Percentiles rank a stretch among this genome's conserved stretches.
Conservation (phyloP, 2,329 filamentous ascomycete species). For the Eutypa lata region DNA sequence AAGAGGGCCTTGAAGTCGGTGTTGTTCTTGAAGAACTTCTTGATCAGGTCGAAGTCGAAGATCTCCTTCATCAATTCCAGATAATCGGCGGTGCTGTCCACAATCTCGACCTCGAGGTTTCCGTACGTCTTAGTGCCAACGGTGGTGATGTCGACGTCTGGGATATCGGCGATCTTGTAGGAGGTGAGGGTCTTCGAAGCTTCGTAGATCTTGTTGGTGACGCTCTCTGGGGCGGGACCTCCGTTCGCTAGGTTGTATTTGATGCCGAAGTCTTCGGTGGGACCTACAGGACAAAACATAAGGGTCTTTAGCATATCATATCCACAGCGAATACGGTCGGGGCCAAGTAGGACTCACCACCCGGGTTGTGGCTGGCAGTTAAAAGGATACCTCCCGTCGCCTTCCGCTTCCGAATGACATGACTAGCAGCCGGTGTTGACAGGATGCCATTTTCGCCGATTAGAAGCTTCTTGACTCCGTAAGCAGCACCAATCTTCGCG, state of each 20-base stretch:
- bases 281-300: conserved; percentile 52
- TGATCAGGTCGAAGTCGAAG: conserved; percentile 96
- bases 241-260: conserved; percentile 99
- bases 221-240: conserved; percentile 88
- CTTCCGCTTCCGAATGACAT: conserved; percentile 90
- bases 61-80: conserved; percentile 95
- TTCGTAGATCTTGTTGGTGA: conserved; percentile 98
- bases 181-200: conserved; percentile 83
- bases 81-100: conserved; percentile 92
- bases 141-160: conserved; percentile 77
- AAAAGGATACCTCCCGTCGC: conserved; percentile 95
- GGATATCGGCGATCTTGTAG: conserved; percentile 88
- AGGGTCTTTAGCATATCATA: conserved; percentile 4
- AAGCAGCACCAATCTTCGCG: conserved; percentile 93
- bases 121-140: conserved; percentile 85
- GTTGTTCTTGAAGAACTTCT: conserved; percentile 83
- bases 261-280: conserved; percentile 95
- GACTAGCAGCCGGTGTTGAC: conserved; percentile 92
- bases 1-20: conserved; percentile 96
- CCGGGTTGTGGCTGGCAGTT: conserved; percentile 97
- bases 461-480: conserved; percentile 97
- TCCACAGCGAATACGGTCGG: neutral
- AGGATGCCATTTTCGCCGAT: conserved; percentile 96
- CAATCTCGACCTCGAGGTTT: conserved; percentile 85
- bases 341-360: conserved; percentile 58